Conservation (phyloP, 306 rosid species). For the Pterocarpus macrocarpus region DNA sequence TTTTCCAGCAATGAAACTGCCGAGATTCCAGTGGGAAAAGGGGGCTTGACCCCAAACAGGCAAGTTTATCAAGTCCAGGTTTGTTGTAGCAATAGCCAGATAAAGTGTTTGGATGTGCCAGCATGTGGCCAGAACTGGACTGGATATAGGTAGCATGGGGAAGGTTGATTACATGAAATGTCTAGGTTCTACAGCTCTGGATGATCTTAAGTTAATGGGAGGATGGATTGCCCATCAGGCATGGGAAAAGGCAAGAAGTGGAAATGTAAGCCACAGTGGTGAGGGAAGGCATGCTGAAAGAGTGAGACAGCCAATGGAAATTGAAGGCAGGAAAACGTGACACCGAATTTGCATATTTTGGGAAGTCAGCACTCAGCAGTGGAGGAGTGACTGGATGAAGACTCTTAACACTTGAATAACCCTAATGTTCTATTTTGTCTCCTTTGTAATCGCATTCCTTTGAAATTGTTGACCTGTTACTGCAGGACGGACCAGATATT, state of each 20-base stretch:
- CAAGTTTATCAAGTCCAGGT: neutral
- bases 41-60: conserved; percentile 2
- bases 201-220: neutral
- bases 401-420: conserved; percentile 30
- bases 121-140: neutral
- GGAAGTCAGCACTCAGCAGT: no score
- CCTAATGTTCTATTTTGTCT: neutral
- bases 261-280: neutral
- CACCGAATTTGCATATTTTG: neutral
- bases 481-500: conserved; percentile 96
- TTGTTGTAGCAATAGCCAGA: neutral
- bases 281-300: conserved; percentile 25
- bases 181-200: conserved; percentile 12
- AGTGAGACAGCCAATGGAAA: neutral
- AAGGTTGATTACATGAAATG: neutral
- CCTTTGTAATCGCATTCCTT: conserved; percentile 42
- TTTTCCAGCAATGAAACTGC: neutral
- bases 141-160: conserved; percentile 5
- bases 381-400: conserved; percentile 11
- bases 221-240: neutral
- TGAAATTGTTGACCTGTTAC: conserved; percentile 42
- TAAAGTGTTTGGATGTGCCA: neutral
- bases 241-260: neutral
- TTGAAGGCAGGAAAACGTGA: conserved; percentile 9
- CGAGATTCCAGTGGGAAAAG: neutral